Conservation (phyloP, 257 asterid genomes). For the Fraxinus pennsylvanica region DNA sequence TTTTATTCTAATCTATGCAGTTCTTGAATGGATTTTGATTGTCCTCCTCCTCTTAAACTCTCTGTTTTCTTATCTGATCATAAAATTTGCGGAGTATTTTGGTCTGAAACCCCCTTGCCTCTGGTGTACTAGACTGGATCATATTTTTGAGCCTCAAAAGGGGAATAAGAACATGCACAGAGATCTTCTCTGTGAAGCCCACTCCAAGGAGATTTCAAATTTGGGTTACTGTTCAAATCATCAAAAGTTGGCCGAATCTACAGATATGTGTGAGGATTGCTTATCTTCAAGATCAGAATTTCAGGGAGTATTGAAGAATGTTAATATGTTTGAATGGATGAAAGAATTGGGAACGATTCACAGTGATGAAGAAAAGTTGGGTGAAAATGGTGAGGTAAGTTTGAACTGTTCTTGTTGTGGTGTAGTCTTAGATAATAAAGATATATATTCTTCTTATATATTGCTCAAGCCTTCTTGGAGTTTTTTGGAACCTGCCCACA, state of each 20-base stretch:
- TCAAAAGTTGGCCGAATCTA: slow-evolving; percentile 57
- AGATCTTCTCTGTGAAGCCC: slow-evolving; percentile 80
- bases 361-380: slow-evolving; percentile 30
- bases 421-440: slow-evolving; percentile 33
- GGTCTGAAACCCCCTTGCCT: slow-evolving; percentile 85
- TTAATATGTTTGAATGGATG: slow-evolving; percentile 36
- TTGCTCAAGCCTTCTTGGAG: slow-evolving; percentile 73
- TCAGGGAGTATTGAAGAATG: slow-evolving; percentile 31
- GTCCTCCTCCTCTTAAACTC: slow-evolving; percentile 72
- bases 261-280: slow-evolving; percentile 80
- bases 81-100: slow-evolving; percentile 67
- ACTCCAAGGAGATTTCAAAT: slow-evolving; percentile 63
- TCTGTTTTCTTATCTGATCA: slow-evolving; percentile 70
- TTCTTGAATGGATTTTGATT: slow-evolving; percentile 84
- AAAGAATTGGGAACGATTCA: slow-evolving; percentile 42
- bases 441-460: slow-evolving; percentile 42
- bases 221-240: slow-evolving; percentile 69
- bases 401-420: slow-evolving; percentile 82
- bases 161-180: slow-evolving; percentile 38
- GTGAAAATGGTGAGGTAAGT: slow-evolving; percentile 51
- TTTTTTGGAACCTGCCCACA: slow-evolving; percentile 46
- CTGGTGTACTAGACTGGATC: slow-evolving; percentile 83
- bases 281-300: slow-evolving; percentile 52
- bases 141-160: slow-evolving; percentile 49
- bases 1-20: slow-evolving; percentile 70